Conservation (phyloP, 176 grass and related monocot species). For the Triticum urartu region DNA sequence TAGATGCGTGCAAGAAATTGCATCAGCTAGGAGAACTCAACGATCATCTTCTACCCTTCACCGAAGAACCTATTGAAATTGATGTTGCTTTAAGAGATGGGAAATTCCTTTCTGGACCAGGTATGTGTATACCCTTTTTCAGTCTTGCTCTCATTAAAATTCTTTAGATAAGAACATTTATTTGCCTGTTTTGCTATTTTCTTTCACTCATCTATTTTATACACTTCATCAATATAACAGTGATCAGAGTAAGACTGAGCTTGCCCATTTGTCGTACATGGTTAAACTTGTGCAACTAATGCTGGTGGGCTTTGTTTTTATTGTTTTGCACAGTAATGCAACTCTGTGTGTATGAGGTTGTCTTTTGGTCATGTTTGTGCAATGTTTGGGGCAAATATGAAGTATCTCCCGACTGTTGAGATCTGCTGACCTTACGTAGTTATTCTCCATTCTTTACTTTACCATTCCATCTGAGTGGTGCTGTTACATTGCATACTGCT, state of each 20-base stretch:
- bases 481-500: conserved; percentile 9
- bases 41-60: conserved; percentile 63
- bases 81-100: conserved; percentile 13
- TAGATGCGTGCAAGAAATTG: conserved; percentile 91
- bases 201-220: conserved; percentile 16
- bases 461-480: conserved; percentile 12
- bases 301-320: conserved; percentile 10
- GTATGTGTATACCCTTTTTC: conserved; percentile 35
- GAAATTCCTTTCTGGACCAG: conserved; percentile 58
- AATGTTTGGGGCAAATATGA: conserved; percentile 8
- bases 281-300: conserved; percentile 9
- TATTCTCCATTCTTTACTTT: conserved; percentile 24
- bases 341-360: neutral
- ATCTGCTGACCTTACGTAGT: neutral
- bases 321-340: conserved; percentile 19
- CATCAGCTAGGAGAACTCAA: conserved; percentile 74
- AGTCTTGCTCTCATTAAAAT: conserved; percentile 19
- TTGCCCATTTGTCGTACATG: neutral
- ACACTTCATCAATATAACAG: neutral
- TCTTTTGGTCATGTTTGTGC: conserved; percentile 15
- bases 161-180: neutral
- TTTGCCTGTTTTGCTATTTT: conserved; percentile 4
- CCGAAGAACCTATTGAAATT: conserved; percentile 44
- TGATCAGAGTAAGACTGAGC: neutral
- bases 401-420: conserved; percentile 9